Evolutionary conservation across 1,284 basidiomycete species (phyloP).

Genomic region (Sanghuangporus sanghuang): DNA sequence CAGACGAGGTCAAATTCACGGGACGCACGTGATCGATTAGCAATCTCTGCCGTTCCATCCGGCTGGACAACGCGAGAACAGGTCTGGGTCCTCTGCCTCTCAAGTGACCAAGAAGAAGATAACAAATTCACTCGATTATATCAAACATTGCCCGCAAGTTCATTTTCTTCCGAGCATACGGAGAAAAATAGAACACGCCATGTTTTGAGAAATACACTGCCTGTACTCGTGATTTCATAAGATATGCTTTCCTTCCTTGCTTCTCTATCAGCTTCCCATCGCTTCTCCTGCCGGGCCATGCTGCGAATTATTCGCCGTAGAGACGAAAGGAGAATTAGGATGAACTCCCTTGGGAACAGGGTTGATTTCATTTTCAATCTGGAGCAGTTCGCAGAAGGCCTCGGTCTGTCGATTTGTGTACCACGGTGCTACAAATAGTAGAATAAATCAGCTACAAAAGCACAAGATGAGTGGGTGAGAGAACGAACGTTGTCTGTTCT

Average conservation of each 20-base stretch:
- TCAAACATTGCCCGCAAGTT: neutral
- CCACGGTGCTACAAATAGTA: slow-evolving; percentile 49
- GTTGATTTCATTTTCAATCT: slow-evolving; percentile 80
- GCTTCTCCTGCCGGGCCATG: neutral
- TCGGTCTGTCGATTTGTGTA: slow-evolving; percentile 92
- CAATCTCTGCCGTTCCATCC: neutral
- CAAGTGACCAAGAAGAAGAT: neutral
- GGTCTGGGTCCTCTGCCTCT: neutral
- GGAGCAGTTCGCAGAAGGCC: slow-evolving; percentile 77
- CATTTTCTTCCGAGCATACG: neutral
- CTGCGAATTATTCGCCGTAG: neutral
- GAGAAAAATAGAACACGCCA: neutral
- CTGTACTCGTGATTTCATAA: neutral
- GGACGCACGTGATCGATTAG: neutral
- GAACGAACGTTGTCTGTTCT: slow-evolving; percentile 44
- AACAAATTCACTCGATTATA: neutral
- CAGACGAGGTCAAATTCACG: neutral
- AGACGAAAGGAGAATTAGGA: neutral
- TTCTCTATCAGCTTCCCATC: neutral
- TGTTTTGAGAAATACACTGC: neutral
- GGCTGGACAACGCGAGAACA: neutral
- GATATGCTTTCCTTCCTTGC: neutral
- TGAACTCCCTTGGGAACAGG: slow-evolving; percentile 13
- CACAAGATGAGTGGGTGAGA: slow-evolving; percentile 16
- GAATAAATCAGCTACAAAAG: slow-evolving; percentile 16